A percentile compares a stretch with the other conserved stretches of the same genome.
phyloP scores from a whole-genome alignment of 148 eudicot genomes.

The Rheum nobile region DNA sequence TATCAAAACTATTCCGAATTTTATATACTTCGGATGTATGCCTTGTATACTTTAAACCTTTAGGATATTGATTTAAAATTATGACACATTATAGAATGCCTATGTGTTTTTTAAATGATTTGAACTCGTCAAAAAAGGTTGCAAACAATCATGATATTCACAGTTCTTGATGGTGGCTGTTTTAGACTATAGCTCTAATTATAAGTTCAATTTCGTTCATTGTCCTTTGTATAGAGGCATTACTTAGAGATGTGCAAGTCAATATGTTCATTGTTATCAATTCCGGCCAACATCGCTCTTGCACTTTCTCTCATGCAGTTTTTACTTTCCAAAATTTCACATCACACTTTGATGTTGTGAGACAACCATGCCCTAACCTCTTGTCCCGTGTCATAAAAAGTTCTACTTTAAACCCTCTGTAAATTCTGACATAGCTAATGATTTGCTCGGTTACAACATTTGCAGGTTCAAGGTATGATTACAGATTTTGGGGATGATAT shows the following conservation, averaged over 20 bases:
- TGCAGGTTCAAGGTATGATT: conserved; percentile 88
- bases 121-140: not conserved
- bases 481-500: conserved; percentile 91
- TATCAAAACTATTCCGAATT: not conserved
- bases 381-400: not conserved
- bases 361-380: not conserved
- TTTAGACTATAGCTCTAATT: not conserved
- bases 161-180: not conserved
- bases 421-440: not conserved
- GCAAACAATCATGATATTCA: not conserved
- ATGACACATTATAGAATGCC: not conserved
- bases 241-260: not conserved
- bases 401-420: not conserved
- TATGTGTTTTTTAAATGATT: not conserved
- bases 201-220: not conserved
- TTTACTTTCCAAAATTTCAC: not conserved
- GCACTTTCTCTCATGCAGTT: not conserved
- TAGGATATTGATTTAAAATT: not conserved
- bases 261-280: not conserved
- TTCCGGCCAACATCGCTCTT: not conserved
- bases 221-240: not conserved
- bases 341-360: not conserved
- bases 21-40: not conserved
- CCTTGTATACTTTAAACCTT: not conserved
- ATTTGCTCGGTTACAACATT: not conserved